Percentiles rank a stretch among this genome's conserved stretches.
These are phyloP conservation scores for Pseudocercospora fuligena DNA, from an alignment of 2,329 filamentous ascomycete species.

Conservation along the genomic window DNA sequence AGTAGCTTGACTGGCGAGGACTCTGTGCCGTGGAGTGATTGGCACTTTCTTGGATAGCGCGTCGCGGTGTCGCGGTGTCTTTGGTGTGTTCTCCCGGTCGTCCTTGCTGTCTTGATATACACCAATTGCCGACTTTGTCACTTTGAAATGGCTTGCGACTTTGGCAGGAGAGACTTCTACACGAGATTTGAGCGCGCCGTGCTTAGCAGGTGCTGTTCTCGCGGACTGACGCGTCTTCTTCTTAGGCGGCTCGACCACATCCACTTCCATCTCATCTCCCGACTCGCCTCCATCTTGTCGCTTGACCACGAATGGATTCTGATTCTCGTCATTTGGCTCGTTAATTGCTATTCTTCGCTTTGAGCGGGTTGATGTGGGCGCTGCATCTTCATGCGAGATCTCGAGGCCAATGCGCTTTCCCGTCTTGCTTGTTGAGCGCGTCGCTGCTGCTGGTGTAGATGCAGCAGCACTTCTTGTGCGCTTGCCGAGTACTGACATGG, in stretches of 20 bases:
- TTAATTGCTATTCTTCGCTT: constrained; percentile 52
- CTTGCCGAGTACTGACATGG: constrained; percentile 52
- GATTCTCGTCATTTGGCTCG: constrained; percentile 69
- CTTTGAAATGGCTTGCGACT: constrained; percentile 51
- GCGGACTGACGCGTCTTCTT: constrained; percentile 43
- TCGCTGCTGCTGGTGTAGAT: constrained; percentile 43
- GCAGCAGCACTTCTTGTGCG: constrained; percentile 47
- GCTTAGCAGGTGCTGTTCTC: constrained; percentile 53
- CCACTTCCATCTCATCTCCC: constrained; percentile 46
- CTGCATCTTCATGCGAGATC: constrained; percentile 11
- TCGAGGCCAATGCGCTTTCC: constrained; percentile 23
- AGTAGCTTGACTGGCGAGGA: constrained; percentile 77
- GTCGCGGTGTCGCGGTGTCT: constrained; percentile 79
- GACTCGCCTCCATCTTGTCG: constrained; percentile 49
- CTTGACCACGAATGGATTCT: constrained; percentile 59
- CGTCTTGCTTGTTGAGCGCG: constrained; percentile 29
- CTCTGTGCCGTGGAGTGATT: constrained; percentile 80
- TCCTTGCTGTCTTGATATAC: constrained; percentile 46
- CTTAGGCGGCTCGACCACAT: constrained; percentile 38
- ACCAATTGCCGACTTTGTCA: constrained; percentile 46
- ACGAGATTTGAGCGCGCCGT: constrained; percentile 49
- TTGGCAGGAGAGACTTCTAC: constrained; percentile 52
- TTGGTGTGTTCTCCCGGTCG: constrained; percentile 55
- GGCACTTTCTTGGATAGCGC: constrained; percentile 70
- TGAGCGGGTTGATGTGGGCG: constrained; percentile 41